phyloP scores from a whole-genome alignment of 805 yeast genomes.

The Saccharomycopsis sp. region DNA sequence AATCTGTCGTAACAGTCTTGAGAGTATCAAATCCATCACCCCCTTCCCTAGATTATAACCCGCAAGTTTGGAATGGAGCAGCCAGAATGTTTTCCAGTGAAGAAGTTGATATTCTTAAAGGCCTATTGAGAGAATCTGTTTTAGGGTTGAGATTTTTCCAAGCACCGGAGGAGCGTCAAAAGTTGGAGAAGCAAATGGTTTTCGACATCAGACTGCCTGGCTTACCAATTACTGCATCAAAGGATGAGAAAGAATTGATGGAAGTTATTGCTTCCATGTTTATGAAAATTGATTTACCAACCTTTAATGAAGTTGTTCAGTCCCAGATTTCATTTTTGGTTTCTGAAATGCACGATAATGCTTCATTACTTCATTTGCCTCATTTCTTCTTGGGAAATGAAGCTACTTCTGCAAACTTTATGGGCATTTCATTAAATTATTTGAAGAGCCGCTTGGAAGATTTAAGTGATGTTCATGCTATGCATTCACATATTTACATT shows the following conservation, averaged over 20 bases:
- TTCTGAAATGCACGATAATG: constrained; percentile 71
- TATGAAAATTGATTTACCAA: constrained; percentile 89
- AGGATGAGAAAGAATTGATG: constrained; percentile 93
- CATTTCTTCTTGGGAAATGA: constrained; percentile 93
- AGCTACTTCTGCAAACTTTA: constrained; percentile 84
- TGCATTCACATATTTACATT: constrained; percentile 73
- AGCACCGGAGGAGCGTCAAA: constrained; percentile 31
- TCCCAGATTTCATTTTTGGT: constrained; percentile 73
- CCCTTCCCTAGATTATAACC: constrained; percentile 39
- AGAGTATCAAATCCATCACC: constrained; percentile 88
- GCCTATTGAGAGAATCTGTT: constrained; percentile 77
- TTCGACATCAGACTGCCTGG: constrained; percentile 75
- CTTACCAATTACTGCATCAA: constrained; percentile 77
- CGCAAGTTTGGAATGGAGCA: constrained; percentile 71
- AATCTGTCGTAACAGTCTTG: constrained; percentile 82
- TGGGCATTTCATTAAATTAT: constrained; percentile 74
- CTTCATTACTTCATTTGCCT: constrained; percentile 83
- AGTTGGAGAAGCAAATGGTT: constrained; percentile 25
- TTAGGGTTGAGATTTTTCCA: constrained; percentile 72
- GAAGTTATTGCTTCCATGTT: constrained; percentile 91
- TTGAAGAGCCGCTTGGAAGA: constrained; percentile 65
- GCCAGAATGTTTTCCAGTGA: constrained; percentile 81
- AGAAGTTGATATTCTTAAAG: constrained; percentile 71
- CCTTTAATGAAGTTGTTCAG: constrained; percentile 87
- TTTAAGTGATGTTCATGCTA: constrained; percentile 71